Evolutionary conservation across 129 eudicot genomes (phyloP), one percentile per base, ranked within the genome.

Genomic region (Pseudognaphalium luteoalbum): DNA sequence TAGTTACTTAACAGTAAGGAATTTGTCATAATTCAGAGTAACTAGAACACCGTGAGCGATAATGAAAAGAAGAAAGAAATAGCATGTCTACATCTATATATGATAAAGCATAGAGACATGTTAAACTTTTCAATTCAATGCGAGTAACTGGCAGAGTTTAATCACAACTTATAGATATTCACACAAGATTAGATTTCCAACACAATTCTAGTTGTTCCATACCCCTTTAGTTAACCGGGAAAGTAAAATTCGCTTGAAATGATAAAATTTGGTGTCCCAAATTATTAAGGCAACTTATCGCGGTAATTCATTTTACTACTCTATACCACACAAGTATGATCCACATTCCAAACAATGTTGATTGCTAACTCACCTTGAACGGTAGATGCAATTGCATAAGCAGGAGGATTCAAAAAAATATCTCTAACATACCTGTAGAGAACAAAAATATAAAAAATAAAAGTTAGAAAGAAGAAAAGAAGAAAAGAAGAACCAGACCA

Each of bases 381-480:
- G 57, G 83, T 87, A 69, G 88, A 81, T 42, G 99, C 97, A 41
- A 80, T 83, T 25, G 81, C 90, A 81, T 89, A 95, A 56, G 96
- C 88, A 82, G 99, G 99, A 78, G 99, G 99, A 75, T 91, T 95
- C 78, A 95, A 71, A 78, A 95, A 97, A 75, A 95, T 94, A 78
- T 91, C 99, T 74, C 93, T 87, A 34, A 91, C 56, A 79, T 95
- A 95, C 86, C 99, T 94, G 82, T 80, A 52, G 29, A n/a, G 17
- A 72, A 37, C 8, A 70, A 4, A 34, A 29, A 44, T 42, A 47
- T 5, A 37, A 16, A 61, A 8, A 73, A 51, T 5, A 51, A 14
- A 51, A 51, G 4, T 34, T 34, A 34, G 42, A 29, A 70, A 70
- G 11, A 78, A 70, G 41, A 35, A 5, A 35, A 35, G 7, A 35